These are phyloP conservation scores for Mediolabrus comicus DNA, from an alignment of 108 stramenopile species.

Conservation along the genomic window DNA sequence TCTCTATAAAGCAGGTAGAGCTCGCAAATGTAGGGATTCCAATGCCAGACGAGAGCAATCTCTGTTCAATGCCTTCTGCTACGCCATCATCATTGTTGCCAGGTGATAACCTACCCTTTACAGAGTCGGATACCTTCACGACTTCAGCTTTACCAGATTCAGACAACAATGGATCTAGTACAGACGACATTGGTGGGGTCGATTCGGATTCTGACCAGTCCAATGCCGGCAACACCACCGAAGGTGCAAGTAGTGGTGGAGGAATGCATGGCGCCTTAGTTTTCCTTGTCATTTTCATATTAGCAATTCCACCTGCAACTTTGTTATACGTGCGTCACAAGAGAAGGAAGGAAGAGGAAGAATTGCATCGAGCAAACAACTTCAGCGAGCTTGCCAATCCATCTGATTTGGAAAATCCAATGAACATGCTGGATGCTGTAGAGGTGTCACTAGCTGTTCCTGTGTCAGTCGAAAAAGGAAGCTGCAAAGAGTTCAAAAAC, in stretches of 20 bases:
- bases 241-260: not conserved
- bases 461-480: not conserved
- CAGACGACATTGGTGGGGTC: not conserved
- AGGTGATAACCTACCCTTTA: not conserved
- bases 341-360: not conserved
- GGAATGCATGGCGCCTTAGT: not conserved
- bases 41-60: not conserved
- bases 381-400: not conserved
- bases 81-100: not conserved
- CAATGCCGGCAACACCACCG: not conserved
- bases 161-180: not conserved
- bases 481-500: not conserved
- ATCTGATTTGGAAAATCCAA: not conserved
- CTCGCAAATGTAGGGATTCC: not conserved
- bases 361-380: not conserved
- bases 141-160: not conserved
- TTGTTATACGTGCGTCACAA: not conserved
- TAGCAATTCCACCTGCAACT: not conserved
- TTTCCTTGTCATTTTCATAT: not conserved
- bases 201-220: not conserved
- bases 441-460: not conserved
- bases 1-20: not conserved
- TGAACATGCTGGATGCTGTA: not conserved
- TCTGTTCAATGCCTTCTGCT: not conserved
- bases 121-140: not conserved